These are phyloP conservation scores for Penicillium roqueforti DNA, from an alignment of 495 filamentous ascomycete genomes.

Conservation along the genomic window DNA sequence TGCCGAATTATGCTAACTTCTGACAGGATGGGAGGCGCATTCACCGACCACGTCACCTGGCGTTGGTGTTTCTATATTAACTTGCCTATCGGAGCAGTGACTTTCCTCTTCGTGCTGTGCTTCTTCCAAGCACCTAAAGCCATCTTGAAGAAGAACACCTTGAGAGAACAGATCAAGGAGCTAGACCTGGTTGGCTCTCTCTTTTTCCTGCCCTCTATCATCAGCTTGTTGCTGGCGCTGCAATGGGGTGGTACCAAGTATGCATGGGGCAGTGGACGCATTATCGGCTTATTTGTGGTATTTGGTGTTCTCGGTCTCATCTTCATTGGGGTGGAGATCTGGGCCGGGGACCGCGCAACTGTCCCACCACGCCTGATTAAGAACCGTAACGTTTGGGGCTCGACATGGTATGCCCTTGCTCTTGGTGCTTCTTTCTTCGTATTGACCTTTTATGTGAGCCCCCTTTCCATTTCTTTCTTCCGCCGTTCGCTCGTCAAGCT, in stretches of 20 bases:
- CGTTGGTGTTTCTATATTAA: slow-evolving; percentile 65
- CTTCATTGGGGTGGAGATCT: slow-evolving; percentile 64
- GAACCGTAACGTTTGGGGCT: slow-evolving; percentile 62
- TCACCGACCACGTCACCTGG: slow-evolving; percentile 60
- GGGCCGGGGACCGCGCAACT: slow-evolving; percentile 68
- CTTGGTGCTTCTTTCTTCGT: slow-evolving; percentile 64
- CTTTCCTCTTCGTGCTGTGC: slow-evolving; percentile 55
- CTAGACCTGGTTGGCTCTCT: slow-evolving; percentile 65
- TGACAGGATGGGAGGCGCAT: slow-evolving; percentile 45
- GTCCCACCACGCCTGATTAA: slow-evolving; percentile 68
- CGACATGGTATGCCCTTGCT: slow-evolving; percentile 50
- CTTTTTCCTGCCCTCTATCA: slow-evolving; percentile 67
- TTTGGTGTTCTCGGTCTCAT: slow-evolving; percentile 59
- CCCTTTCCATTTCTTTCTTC: background rate
- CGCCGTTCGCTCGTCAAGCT: background rate
- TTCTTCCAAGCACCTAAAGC: slow-evolving; percentile 54
- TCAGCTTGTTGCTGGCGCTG: slow-evolving; percentile 71
- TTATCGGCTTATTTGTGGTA: slow-evolving; percentile 69
- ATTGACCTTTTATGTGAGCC: slow-evolving; percentile 50
- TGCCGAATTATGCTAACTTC: background rate
- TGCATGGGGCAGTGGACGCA: slow-evolving; percentile 57
- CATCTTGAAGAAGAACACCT: slow-evolving; percentile 34
- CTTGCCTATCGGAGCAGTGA: slow-evolving; percentile 64
- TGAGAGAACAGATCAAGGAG: slow-evolving; percentile 46
- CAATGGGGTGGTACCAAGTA: slow-evolving; percentile 82